Percentiles rank a stretch among this genome's conserved stretches.
phyloP scores from a whole-genome alignment of 2,329 filamentous ascomycete genomes.

The Proliferodiscus dingleyae region DNA sequence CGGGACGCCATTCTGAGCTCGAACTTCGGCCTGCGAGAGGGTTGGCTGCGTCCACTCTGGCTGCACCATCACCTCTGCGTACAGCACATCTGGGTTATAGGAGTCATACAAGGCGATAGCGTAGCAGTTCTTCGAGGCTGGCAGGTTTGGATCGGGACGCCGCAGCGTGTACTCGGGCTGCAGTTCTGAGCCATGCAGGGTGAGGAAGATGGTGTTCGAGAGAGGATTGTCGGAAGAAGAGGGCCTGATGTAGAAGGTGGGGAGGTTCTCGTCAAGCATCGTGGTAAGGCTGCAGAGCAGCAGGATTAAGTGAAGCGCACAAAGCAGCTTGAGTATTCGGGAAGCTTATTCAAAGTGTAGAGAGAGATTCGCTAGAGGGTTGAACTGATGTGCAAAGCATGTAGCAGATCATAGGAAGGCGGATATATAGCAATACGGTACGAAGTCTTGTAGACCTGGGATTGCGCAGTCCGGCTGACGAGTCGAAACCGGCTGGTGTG shows the following conservation, averaged over 20 bases:
- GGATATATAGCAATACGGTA: no score
- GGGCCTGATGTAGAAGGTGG: conserved; percentile 56
- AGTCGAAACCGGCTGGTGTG: no score
- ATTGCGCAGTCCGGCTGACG: no score
- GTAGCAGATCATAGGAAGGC: no score
- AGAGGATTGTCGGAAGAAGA: conserved; percentile 47
- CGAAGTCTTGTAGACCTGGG: no score
- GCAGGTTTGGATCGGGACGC: conserved; percentile 65
- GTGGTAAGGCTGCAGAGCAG: conserved; percentile 16
- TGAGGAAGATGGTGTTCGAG: conserved; percentile 51
- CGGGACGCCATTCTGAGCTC: conserved; percentile 60
- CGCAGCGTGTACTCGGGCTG: conserved; percentile 75
- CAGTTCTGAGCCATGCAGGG: conserved; percentile 76
- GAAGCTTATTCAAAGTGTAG: conserved; percentile 4
- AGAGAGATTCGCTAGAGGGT: no score
- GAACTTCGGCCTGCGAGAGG: conserved; percentile 74
- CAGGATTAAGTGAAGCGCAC: background rate
- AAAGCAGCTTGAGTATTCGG: background rate
- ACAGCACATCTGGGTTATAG: conserved; percentile 74
- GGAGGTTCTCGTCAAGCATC: conserved; percentile 95
- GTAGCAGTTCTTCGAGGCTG: conserved; percentile 75
- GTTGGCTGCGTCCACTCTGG: conserved; percentile 83
- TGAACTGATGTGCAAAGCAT: no score
- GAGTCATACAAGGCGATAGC: conserved; percentile 81
- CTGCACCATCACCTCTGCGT: conserved; percentile 76